phyloP scores from a whole-genome alignment of 108 stramenopile genomes.

The Pseudonitzschia pungens region DNA sequence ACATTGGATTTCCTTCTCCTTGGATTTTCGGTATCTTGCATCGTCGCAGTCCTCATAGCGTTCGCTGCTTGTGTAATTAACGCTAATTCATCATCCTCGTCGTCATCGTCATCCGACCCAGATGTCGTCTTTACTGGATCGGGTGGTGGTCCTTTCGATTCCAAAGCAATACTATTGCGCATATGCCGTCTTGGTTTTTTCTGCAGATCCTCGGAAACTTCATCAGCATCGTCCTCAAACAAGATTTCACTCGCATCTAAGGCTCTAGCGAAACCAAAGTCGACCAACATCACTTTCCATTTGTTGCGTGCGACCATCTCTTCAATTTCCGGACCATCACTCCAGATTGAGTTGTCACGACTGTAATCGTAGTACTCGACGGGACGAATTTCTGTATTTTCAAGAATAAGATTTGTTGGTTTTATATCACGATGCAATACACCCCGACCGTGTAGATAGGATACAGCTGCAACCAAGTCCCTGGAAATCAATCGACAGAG shows the following conservation, averaged over 20 bases:
- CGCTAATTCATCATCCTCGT: constrained; percentile 18
- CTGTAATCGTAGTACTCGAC: constrained; percentile 62
- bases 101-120: neutral
- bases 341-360: constrained; percentile 65
- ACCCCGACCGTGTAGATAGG: constrained; percentile 79
- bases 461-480: constrained; percentile 73
- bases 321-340: constrained; percentile 57
- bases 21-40: neutral
- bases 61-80: constrained; percentile 35
- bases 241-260: constrained; percentile 44
- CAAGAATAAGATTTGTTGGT: constrained; percentile 77
- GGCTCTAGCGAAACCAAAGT: constrained; percentile 88
- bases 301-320: constrained; percentile 38
- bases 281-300: constrained; percentile 75
- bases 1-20: constrained; percentile 30
- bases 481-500: constrained; percentile 64
- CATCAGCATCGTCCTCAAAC: neutral
- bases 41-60: constrained; percentile 19
- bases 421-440: constrained; percentile 90
- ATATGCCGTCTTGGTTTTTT: constrained; percentile 31
- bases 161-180: constrained; percentile 47
- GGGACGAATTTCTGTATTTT: constrained; percentile 44
- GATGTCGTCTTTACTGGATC: constrained; percentile 7
- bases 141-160: constrained; percentile 27
- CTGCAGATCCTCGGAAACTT: neutral